Base-by-base conservation (phyloP, 1,284 basidiomycete genomes). In the Boletus semigastroideus region DNA sequence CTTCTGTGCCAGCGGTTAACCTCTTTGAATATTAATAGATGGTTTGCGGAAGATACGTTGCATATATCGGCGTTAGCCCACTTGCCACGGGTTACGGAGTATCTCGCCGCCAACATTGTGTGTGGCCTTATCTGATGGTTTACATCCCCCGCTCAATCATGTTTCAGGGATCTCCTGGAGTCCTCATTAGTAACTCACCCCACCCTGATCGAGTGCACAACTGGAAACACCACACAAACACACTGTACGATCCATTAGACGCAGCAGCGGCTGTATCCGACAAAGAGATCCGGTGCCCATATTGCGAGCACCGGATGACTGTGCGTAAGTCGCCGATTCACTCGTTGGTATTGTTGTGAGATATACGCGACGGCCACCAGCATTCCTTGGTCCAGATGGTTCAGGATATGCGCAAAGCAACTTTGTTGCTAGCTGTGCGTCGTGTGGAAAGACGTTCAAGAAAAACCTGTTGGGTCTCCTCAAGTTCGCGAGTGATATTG, bases 341-440 rank as follows among this genome's bases (percentile, higher is more conserved):
- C 16, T 12, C 9, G 17, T 9, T 7, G 22, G 22, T 22, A 22
- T 8, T 10, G 1, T 5, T 38, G 12, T 36, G 34, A 34, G 13
- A 31, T 2, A 12, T 40, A 16, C 17, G 40, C 46, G 8, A 50
- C 25, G 3, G 2, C 25, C 9, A 13, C 13, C 14, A 74, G 72
- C 63, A 13, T 68, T 69, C 28, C 20, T 61, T 9, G 27, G 34
- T 13, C 27, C 31, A 3, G 5, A 27, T 2, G 43, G 45, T 30
- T 20, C 22, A 2, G 73, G 74, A 10, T 75, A 72, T 49, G 64
- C 68, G 5, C 73, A 75, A 48, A 55, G 51, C 11, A 55, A 54
- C 2, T 74, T 75, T 31, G 30, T 12, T 2, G 20, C 51, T 12
- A 3, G 5, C 1, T 74, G 74, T 45, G 27, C 39, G 4, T 33